Base-by-base conservation (phyloP, 116 monocot genomes). In the Zostera marina region DNA sequence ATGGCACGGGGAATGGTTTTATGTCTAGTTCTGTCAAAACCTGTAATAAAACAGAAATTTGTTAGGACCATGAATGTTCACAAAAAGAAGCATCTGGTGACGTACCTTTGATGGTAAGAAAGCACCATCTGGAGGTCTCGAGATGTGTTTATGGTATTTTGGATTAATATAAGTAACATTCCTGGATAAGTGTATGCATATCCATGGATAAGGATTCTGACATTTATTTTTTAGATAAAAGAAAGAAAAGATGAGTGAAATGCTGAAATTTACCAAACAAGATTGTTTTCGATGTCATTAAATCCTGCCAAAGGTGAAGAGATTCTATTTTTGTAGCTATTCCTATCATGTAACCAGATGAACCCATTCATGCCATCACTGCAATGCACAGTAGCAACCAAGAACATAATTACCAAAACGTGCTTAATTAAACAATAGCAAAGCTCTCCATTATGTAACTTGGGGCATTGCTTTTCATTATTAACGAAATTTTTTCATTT, bases 351-450 rank as follows among this genome's bases (percentile, higher is more conserved):
- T 51, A 83, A 69, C 70, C 72, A 77, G 54, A 98, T 72, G 63
- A 77, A 83, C 9, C 98, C 98, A 73, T 90, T 98, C 91, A 90
- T 98, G 70, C 98, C 98, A 60, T 65, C 77, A 66, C 98, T 98
- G 63, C 44, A 75, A 62, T 4, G 54, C 43, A 10, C 19, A 54
- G 56, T 59, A 47, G 52, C 22, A 43, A 10, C 26, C 17, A 54
- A 32, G 32, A 53, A 48, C 15, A 61, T 19, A 25, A 52, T 39
- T 39, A 58, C 9, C n/a, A 47, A 26, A 32, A 19, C 16, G 32
- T 32, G 32, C 32, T 32, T 32, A 32, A 32, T 42, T 42, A 12
- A 17, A 13, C 5, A n/a, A 58, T 4, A 40, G 53, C 21, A 48
- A 64, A 22, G 8, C n/a, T n/a, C n/a, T n/a, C n/a, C n/a, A n/a